These are phyloP conservation scores for Xerophyta viscosa DNA, from an alignment of 106 monocot species.

Conservation along the genomic window DNA sequence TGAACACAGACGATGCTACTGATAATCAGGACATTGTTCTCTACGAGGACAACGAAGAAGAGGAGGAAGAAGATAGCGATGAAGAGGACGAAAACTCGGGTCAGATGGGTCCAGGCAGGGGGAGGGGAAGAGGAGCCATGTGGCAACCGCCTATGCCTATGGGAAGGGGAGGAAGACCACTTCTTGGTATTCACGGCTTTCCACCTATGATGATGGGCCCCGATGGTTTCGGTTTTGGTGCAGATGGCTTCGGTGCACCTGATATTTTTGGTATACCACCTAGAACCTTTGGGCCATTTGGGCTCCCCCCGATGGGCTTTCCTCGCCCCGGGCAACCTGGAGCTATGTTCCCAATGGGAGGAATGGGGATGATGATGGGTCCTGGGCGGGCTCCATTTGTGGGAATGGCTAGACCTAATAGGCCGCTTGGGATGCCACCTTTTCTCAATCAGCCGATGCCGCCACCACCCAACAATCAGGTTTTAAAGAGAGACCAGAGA, in stretches of 20 bases:
- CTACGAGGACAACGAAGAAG: slow-evolving; percentile 95
- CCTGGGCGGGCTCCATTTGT: slow-evolving; percentile 51
- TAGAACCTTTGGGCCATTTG: slow-evolving; percentile 57
- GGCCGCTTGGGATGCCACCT: slow-evolving; percentile 51
- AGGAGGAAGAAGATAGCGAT: slow-evolving; percentile 94
- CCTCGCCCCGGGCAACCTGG: slow-evolving; percentile 45
- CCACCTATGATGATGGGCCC: slow-evolving; percentile 86
- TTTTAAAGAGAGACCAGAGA: slow-evolving; percentile 57
- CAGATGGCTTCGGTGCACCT: slow-evolving; percentile 49
- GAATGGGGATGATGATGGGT: slow-evolving; percentile 90
- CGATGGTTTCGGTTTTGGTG: slow-evolving; percentile 66
- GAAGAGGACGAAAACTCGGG: slow-evolving; percentile 55
- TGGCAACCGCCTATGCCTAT: slow-evolving; percentile 81
- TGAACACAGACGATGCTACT: slow-evolving; percentile 37
- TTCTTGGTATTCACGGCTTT: slow-evolving; percentile 58
- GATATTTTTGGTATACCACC: slow-evolving; percentile 64
- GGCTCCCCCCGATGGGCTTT: slow-evolving; percentile 49
- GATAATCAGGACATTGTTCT: slow-evolving; percentile 93
- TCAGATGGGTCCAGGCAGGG: slow-evolving; percentile 32
- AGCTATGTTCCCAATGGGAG: slow-evolving; percentile 43
- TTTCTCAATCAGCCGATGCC: slow-evolving; percentile 41
- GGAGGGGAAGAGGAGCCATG: slow-evolving; percentile 65
- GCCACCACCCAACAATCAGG: slow-evolving; percentile 15
- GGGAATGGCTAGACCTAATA: slow-evolving; percentile 41
- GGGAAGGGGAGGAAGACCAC: slow-evolving; percentile 49